Evolutionary conservation across 352 stramenopile species (phyloP).

Genomic region (Pythium rishiriense): DNA sequence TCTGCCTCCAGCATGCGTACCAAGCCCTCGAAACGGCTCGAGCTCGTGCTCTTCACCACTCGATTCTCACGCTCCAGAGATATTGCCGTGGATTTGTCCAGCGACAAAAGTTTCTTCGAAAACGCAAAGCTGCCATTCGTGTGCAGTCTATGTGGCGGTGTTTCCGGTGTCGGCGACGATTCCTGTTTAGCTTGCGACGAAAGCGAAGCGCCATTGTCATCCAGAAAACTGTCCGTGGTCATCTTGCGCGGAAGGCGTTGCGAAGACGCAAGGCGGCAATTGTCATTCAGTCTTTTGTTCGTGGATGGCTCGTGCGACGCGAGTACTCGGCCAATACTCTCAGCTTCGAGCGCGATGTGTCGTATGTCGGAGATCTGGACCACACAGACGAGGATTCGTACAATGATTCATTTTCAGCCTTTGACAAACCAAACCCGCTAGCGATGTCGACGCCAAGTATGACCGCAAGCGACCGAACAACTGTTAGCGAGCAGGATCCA

Average conservation of each 20-base stretch:
- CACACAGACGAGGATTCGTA: slow-evolving; percentile 48
- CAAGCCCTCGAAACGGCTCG: slow-evolving; percentile 62
- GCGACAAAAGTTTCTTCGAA: slow-evolving; percentile 47
- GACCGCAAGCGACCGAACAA: slow-evolving; percentile 58
- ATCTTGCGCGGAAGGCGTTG: slow-evolving; percentile 42
- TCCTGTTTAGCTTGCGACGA: slow-evolving; percentile 36
- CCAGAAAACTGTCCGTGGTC: slow-evolving; percentile 51
- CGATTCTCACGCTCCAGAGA: slow-evolving; percentile 68
- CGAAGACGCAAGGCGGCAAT: slow-evolving; percentile 47
- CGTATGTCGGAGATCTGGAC: slow-evolving; percentile 70
- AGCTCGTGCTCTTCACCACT: slow-evolving; percentile 67
- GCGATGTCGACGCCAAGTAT: slow-evolving; percentile 25
- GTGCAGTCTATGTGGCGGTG: slow-evolving; percentile 62
- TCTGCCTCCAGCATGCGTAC: slow-evolving; percentile 69
- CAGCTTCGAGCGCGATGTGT: slow-evolving; percentile 78
- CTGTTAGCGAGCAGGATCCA: slow-evolving; percentile 49
- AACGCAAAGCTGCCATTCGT: slow-evolving; percentile 46
- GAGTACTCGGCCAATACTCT: slow-evolving; percentile 78
- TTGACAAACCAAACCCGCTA: slow-evolving; percentile 15
- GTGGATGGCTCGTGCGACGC: slow-evolving; percentile 77
- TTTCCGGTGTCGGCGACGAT: slow-evolving; percentile 46
- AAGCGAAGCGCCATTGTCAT: slow-evolving; percentile 51
- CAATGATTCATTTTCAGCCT: slow-evolving; percentile 44
- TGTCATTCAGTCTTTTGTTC: slow-evolving; percentile 77
- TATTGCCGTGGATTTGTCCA: slow-evolving; percentile 70